Evolutionary conservation across 108 stramenopile genomes (phyloP), one percentile per base, ranked within the genome.

Genomic region (Phaeodactylum tricornutum): DNA sequence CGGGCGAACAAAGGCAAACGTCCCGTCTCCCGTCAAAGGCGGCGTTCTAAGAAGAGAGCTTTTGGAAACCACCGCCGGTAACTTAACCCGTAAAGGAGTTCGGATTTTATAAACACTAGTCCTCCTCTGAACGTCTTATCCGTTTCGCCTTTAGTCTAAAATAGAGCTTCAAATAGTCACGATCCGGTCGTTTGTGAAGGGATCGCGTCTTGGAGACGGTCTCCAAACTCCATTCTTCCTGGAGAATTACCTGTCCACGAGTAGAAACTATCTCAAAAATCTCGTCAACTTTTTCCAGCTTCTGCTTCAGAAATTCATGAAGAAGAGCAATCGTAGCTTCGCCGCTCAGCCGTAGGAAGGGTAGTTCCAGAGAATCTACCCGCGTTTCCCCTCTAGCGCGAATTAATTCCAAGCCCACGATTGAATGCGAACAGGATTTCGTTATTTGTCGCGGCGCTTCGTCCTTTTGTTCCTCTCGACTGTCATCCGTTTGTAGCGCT

Each of bases 1-100:
- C 59, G 62, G 31, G 74, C 84, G 0, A 85, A 85, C 50, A 60
- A 76, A 29, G 84, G 84, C 2, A 61, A 67, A 29, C 57, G 84
- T 11, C 79, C 84, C 12, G 81, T 79, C 51, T 85, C 84, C 8
- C 58, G 74, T 29, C 33, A 38, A 31, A 47, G 62, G 27, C 71
- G 84, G 54, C 59, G 79, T 41, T 57, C 45, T 42, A 78, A 76
- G 60, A 62, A 59, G 9, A 63, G 55, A 20, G 29, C 47, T n/a
- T 47, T 69, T 48, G 67, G 67, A 1, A 69, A 69, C 22, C 61
- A 59, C 40, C 37, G 61, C 1, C 67, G 67, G 32, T 31, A 57
- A 36, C n/a, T n/a, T n/a, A n/a, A n/a, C n/a, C n/a, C n/a, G n/a
- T n/a, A n/a, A n/a, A n/a, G n/a, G n/a, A n/a, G n/a, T n/a, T n/a